Conservation (phyloP, 108 stramenopile genomes). For the Nitzschia sp. region DNA sequence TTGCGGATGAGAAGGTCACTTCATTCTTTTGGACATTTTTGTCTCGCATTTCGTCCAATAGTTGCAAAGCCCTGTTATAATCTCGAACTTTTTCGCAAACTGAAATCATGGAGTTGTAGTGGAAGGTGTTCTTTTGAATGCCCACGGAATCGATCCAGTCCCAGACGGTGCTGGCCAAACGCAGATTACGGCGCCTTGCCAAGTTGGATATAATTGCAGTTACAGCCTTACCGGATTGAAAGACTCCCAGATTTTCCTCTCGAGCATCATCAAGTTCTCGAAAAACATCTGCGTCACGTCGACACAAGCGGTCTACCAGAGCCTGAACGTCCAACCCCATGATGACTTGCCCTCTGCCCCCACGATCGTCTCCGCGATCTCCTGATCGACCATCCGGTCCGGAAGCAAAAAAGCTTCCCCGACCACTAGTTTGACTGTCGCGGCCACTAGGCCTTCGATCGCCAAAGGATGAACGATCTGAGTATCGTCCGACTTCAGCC, state of each 20-base stretch:
- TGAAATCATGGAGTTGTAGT: constrained; percentile 84
- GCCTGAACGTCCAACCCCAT: constrained; percentile 56
- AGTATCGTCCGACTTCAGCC: background rate
- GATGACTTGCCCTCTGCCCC: constrained; percentile 35
- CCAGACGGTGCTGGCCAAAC: constrained; percentile 70
- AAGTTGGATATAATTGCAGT: constrained; percentile 77
- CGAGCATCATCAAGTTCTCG: constrained; percentile 64
- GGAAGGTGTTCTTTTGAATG: constrained; percentile 67
- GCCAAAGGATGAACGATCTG: background rate
- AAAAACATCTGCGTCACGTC: constrained; percentile 46
- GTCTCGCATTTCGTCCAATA: constrained; percentile 78
- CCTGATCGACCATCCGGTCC: background rate
- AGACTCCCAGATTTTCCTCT: constrained; percentile 48
- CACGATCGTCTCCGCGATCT: constrained; percentile 11
- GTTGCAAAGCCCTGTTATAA: constrained; percentile 63
- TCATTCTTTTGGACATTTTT: constrained; percentile 79
- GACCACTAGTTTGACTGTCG: background rate
- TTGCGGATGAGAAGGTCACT: constrained; percentile 81
- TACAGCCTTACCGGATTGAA: constrained; percentile 69
- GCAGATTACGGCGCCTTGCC: constrained; percentile 66
- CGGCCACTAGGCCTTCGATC: constrained; percentile 1
- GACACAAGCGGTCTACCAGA: constrained; percentile 64
- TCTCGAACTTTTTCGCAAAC: constrained; percentile 80
- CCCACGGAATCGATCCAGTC: constrained; percentile 68
- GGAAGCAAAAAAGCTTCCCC: background rate